These are phyloP conservation scores for Mallotus repandus DNA, from an alignment of 441 rosid species.

Conservation along the genomic window DNA sequence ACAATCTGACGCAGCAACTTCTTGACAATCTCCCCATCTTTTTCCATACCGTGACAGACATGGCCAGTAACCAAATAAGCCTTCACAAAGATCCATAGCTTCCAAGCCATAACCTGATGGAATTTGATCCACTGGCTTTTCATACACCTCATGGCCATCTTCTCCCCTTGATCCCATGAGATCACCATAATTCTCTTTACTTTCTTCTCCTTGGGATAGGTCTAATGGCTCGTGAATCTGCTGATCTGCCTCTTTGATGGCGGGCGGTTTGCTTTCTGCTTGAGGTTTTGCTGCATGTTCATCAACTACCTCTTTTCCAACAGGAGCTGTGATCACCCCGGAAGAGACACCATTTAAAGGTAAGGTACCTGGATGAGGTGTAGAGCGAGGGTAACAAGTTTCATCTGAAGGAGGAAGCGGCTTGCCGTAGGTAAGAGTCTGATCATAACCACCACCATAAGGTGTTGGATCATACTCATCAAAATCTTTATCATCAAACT, in stretches of 20 bases:
- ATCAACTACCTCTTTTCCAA: constrained; percentile 24
- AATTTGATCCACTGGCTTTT: constrained; percentile 34
- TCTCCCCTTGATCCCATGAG: constrained; percentile 16
- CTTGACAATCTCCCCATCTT: constrained; percentile 27
- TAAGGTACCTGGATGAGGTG: constrained; percentile 3
- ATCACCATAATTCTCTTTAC: constrained; percentile 3
- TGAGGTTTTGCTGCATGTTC: constrained; percentile 20
- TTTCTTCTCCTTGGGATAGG: constrained; percentile 10
- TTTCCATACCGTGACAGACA: constrained; percentile 41
- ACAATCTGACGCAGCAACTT: constrained; percentile 24
- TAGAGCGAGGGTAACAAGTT: constrained; percentile 56
- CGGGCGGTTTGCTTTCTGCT: constrained; percentile 21
- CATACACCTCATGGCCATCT: constrained; percentile 21
- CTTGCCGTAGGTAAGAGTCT: constrained; percentile 53
- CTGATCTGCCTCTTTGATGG: constrained; percentile 11
- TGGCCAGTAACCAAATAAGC: constrained; percentile 73
- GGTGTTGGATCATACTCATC: constrained; percentile 77
- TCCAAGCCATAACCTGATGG: constrained; percentile 77
- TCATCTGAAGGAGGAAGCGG: constrained; percentile 61
- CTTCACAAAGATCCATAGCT: constrained; percentile 74
- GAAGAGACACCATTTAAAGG: constrained; percentile 31
- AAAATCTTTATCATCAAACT: constrained; percentile 44
- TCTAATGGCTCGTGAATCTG: constrained; percentile 11
- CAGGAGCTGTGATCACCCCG: constrained; percentile 30
- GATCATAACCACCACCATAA: constrained; percentile 70